phyloP scores from a whole-genome alignment of 257 asterid genomes.

The Solanum paucissectum region DNA sequence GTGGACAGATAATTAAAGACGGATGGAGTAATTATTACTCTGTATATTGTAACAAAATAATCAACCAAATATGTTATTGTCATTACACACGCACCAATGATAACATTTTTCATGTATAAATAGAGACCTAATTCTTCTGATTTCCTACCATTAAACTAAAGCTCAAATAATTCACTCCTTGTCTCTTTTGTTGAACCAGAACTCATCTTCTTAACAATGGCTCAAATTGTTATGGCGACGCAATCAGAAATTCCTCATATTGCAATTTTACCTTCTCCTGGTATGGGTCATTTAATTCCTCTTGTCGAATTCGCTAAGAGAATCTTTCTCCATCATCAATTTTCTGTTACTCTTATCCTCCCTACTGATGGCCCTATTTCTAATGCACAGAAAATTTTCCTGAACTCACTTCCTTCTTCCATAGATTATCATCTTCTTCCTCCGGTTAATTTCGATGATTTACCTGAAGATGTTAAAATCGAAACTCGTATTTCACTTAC shows the following conservation, averaged over 20 bases:
- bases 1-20: rapidly evolving
- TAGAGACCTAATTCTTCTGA: neutral
- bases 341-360: constrained; percentile 41
- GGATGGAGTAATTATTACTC: neutral
- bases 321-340: constrained; percentile 18
- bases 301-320: neutral
- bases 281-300: neutral
- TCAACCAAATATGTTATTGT: neutral
- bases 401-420: constrained; percentile 40
- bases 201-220: neutral
- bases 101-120: neutral
- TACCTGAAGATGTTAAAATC: constrained; percentile 25
- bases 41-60: neutral
- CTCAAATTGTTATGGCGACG: neutral
- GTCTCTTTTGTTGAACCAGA: neutral
- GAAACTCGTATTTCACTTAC: constrained; percentile 56
- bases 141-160: neutral
- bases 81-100: neutral
- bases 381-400: constrained; percentile 28
- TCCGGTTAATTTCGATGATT: constrained; percentile 32
- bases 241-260: neutral
- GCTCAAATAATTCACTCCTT: neutral
- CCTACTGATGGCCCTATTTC: constrained; percentile 50
- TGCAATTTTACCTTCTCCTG: neutral
- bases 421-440: constrained; percentile 38